These are phyloP conservation scores for Kazachstania martiniae DNA, from an alignment of 805 yeast genomes.

Conservation along the genomic window DNA sequence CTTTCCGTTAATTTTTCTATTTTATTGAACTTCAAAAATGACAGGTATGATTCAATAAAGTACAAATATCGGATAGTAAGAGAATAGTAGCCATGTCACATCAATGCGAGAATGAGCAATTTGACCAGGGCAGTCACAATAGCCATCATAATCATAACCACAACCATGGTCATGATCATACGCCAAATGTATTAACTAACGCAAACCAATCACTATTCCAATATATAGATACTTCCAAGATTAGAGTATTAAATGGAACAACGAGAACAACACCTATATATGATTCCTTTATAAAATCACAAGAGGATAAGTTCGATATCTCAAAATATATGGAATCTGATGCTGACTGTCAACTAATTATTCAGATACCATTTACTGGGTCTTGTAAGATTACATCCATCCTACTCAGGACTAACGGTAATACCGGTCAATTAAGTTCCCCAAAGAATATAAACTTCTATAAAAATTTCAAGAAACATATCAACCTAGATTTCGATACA, in stretches of 20 bases:
- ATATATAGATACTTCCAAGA: slow-evolving; percentile 47
- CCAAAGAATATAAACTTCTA: slow-evolving; percentile 61
- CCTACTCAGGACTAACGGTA: slow-evolving; percentile 47
- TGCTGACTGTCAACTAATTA: slow-evolving; percentile 68
- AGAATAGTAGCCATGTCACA: slow-evolving; percentile 27
- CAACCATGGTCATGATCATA: slow-evolving; percentile 32
- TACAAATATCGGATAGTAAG: no score
- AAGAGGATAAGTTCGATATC: slow-evolving; percentile 38
- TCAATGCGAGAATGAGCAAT: slow-evolving; percentile 25
- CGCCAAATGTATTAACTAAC: slow-evolving; percentile 62
- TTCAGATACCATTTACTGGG: slow-evolving; percentile 73
- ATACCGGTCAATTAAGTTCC: slow-evolving; percentile 35
- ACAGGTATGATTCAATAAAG: no score
- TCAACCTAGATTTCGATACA: slow-evolving; percentile 56
- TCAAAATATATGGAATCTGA: slow-evolving; percentile 49
- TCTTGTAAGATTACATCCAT: slow-evolving; percentile 65
- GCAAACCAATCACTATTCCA: slow-evolving; percentile 55
- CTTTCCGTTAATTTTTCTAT: no score
- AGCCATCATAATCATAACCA: slow-evolving; percentile 24
- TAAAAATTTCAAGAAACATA: slow-evolving; percentile 47
- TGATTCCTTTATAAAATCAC: slow-evolving; percentile 40
- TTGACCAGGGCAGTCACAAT: slow-evolving; percentile 29
- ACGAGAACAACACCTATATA: slow-evolving; percentile 24
- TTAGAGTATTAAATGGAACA: slow-evolving; percentile 53
- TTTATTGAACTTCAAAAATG: no score